Evolutionary conservation across 495 filamentous ascomycete genomes (phyloP), one percentile per base, ranked within the genome.

Genomic region (Sabuloglossum arenarium): DNA sequence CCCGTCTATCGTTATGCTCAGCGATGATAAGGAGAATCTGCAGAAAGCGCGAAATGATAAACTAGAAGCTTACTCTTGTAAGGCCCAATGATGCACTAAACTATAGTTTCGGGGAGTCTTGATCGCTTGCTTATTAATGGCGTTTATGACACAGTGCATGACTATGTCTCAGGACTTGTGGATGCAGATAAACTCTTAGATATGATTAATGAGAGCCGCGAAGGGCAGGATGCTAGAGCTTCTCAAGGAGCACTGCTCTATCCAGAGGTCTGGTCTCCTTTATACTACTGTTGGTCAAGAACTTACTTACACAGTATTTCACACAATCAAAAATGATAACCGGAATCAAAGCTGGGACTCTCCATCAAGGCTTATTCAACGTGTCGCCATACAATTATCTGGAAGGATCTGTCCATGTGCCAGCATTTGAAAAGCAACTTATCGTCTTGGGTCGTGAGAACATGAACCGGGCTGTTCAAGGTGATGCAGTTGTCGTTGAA

Each of bases 371-470:
- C 39, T 79, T 84, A 16, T 98, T 93, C 71, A 94, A 90, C 62
- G 86, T 97, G 25, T 97, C 91, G 10, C 86, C 87, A 8, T 98
- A 97, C 72, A 97, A 98, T 67, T 97, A 94, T 63, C 72, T 97
- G 29, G 93, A 97, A 66, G 93, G 86, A 9, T 86, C 86, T 11
- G 81, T 97, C 50, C 81, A 86, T 62, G 88, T 94, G 6, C 76
- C 88, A 19, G 79, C 88, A 21, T 97, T 98, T 61, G 86, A 94
- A 53, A 89, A 85, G 60, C 72, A 88, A 8, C 77, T 98, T 31
- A 71, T 97, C 14, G 79, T 98, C 55, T 72, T 96, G 12, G 91
- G 91, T n/a, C 75, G 91, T 51, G 89, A 97, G 61, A 96, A 94
- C 68, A 94, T 91, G 72, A 98, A 97, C 68, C 79, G 91, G 59